Evolutionary conservation across 108 stramenopile species (phyloP), one percentile per base, ranked within the genome.

Genomic region (Fragilariopsis cylindrus): DNA sequence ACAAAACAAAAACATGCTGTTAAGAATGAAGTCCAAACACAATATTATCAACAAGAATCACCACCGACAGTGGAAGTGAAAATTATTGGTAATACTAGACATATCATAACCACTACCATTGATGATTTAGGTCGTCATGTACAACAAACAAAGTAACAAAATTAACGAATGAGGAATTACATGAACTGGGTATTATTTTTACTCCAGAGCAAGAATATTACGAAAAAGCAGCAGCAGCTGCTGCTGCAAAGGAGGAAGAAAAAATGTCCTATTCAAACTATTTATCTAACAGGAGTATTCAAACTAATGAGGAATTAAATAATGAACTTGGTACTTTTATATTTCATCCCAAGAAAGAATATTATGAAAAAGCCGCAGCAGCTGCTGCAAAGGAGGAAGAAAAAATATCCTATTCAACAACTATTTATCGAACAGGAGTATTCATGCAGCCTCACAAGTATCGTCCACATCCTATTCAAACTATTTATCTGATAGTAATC

Each of bases 1-100:
- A 21, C 21, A 21, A 21, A 21, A 21, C 21, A 21, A 21, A 21
- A 21, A 21, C 21, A 21, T 21, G 21, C 1, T 21, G 21, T 21
- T 21, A 21, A 19, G 19, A 11, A n/a, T 53, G 15, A 53, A 53
- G 52, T 15, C 12, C 52, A 53, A 53, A 12, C 52, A n/a, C 52
- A 53, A n/a, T n/a, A 53, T 12, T n/a, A 53, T 18, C 48, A 7
- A 11, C 7, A 50, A 12, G 6, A 13, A 18, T 39, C 66, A 16
- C 7, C 65, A 42, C 65, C 52, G 53, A 57, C 62, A 0, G 48
- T 19, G 7, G 63, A 55, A n/a, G 49, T 77, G 9, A 69, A 69
- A 60, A 65, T 71, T 71, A 54, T 77, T 1, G 76, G 76, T 53
- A 50, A 71, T 56, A 21, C 1, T 12, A 77, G 71, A 40, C 70